Conservation (phyloP, 331 rosid genomes). For the Rosa hybrid region DNA sequence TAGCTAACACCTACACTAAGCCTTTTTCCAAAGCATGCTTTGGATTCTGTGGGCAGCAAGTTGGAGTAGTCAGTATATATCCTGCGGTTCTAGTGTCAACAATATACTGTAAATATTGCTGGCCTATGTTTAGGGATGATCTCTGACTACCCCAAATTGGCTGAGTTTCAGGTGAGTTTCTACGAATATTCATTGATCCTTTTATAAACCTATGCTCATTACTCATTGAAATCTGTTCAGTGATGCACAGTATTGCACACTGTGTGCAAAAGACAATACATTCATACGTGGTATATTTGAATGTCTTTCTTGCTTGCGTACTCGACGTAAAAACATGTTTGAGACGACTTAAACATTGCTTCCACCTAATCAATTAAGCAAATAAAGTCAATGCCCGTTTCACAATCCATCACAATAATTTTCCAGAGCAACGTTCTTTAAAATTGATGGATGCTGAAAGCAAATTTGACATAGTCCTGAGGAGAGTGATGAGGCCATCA, state of each 20-base stretch:
- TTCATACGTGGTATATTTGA: slow-evolving; percentile 47
- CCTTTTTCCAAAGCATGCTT: too few species aligned
- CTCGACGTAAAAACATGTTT: slow-evolving; percentile 58
- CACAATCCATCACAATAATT: not conserved
- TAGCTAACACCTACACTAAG: too few species aligned
- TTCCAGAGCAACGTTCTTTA: not conserved
- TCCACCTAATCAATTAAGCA: slow-evolving; percentile 48
- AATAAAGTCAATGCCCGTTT: not conserved
- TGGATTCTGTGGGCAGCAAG: too few species aligned
- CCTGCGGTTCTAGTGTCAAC: too few species aligned
- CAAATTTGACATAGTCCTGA: not conserved
- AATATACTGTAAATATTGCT: too few species aligned
- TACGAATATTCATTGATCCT: too few species aligned
- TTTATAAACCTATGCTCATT: not conserved
- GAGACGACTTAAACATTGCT: slow-evolving; percentile 66
- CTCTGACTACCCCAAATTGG: too few species aligned
- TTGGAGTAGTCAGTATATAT: too few species aligned
- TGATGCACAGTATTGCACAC: not conserved
- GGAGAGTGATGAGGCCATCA: slow-evolving; percentile 60
- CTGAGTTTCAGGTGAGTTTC: too few species aligned
- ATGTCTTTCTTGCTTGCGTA: slow-evolving; percentile 26
- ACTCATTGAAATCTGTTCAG: not conserved
- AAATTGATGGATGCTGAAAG: not conserved
- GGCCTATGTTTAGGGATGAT: too few species aligned
- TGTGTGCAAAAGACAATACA: not conserved